These are phyloP conservation scores for Kalmanozyma brasiliensis DNA, from an alignment of 1,284 basidiomycete genomes.

Conservation along the genomic window DNA sequence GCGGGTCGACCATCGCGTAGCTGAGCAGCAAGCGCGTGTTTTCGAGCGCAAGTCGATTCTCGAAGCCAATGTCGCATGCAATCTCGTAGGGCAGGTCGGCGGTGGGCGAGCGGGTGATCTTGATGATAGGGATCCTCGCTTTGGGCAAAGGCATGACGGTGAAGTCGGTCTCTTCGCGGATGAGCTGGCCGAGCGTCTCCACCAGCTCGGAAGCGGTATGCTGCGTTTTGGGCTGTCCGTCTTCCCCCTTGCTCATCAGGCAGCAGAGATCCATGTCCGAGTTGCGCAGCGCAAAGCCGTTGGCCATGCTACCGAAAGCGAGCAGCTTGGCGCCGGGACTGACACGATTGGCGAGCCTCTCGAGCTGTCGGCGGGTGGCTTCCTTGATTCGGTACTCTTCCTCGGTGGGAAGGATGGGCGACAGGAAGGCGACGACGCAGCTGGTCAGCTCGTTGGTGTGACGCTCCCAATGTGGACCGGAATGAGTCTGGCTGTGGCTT, in stretches of 20 bases:
- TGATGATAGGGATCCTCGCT: slow-evolving; percentile 98
- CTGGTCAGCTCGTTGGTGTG: slow-evolving; percentile 63
- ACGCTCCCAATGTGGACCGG: slow-evolving; percentile 54
- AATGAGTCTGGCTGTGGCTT: slow-evolving; percentile 15
- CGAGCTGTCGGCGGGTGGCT: slow-evolving; percentile 91
- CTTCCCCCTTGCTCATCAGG: slow-evolving; percentile 72
- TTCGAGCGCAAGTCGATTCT: slow-evolving; percentile 94
- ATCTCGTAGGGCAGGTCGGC: slow-evolving; percentile 77
- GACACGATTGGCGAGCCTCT: slow-evolving; percentile 91
- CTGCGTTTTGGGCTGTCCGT: slow-evolving; percentile 32
- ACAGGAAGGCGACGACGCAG: slow-evolving; percentile 64
- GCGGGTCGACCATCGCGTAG: slow-evolving; percentile 96
- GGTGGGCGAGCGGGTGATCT: slow-evolving; percentile 88
- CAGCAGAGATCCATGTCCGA: slow-evolving; percentile 99
- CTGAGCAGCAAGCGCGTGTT: slow-evolving; percentile 95
- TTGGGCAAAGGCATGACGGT: slow-evolving; percentile 95
- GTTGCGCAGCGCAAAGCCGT: slow-evolving; percentile 91
- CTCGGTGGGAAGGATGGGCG: slow-evolving; percentile 65
- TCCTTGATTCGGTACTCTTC: slow-evolving; percentile 76
- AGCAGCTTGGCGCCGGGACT: slow-evolving; percentile 89
- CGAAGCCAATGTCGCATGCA: slow-evolving; percentile 97
- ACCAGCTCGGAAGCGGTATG: slow-evolving; percentile 83
- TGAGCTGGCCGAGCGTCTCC: slow-evolving; percentile 89
- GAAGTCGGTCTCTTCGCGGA: slow-evolving; percentile 96
- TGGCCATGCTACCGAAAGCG: slow-evolving; percentile 89